These are phyloP conservation scores for Tillandsia fasciculata DNA, from an alignment of 176 grass and related monocot species.

Conservation along the genomic window DNA sequence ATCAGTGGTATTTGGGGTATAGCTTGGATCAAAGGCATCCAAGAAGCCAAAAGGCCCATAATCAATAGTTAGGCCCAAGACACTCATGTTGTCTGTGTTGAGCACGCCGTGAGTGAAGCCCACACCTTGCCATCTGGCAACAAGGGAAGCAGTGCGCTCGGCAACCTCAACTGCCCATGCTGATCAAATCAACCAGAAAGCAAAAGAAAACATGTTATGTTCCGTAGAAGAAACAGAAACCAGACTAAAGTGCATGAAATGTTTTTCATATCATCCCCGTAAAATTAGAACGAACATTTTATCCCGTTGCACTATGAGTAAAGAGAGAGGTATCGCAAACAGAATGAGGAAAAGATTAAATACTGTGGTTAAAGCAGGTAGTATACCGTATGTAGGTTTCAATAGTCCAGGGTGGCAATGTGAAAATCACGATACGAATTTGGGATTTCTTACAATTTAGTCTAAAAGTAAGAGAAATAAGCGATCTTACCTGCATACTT, in stretches of 20 bases:
- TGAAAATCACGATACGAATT: not conserved
- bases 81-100: slow-evolving; percentile 99
- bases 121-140: slow-evolving; percentile 95
- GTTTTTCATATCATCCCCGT: too few relatives aligned
- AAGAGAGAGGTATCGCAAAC: too few relatives aligned
- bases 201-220: not conserved
- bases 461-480: not conserved
- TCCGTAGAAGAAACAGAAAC: too few relatives aligned
- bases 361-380: too few relatives aligned
- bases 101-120: slow-evolving; percentile 96
- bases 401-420: too few relatives aligned
- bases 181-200: slow-evolving; percentile 19
- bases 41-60: slow-evolving; percentile 96
- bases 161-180: slow-evolving; percentile 97
- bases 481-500: slow-evolving; percentile 78
- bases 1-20: slow-evolving; percentile 90
- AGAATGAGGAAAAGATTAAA: too few relatives aligned
- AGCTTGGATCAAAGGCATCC: slow-evolving; percentile 92
- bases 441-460: not conserved
- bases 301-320: too few relatives aligned
- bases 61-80: slow-evolving; percentile 90
- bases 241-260: too few relatives aligned
- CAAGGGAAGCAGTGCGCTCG: slow-evolving; percentile 76
- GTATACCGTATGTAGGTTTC: too few relatives aligned
- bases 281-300: too few relatives aligned